phyloP scores from a whole-genome alignment of 768 basidiomycete genomes.

The Pluteus cervinus region DNA sequence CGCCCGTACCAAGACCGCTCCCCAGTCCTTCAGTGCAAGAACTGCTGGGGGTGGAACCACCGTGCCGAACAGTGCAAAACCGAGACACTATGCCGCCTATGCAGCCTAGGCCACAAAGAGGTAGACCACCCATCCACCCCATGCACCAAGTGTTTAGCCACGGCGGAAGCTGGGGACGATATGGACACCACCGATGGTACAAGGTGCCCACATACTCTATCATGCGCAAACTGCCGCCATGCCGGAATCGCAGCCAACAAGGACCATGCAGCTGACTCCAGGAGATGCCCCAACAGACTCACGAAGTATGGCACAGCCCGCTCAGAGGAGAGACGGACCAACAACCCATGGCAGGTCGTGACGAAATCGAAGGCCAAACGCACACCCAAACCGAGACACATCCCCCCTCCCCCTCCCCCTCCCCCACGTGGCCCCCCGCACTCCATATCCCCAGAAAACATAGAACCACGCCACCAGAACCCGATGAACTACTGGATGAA shows the following conservation, averaged over 20 bases:
- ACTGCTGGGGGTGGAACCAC: slow-evolving; percentile 12
- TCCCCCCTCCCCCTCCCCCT: too few relatives aligned
- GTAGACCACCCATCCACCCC: background rate
- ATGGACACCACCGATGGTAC: background rate
- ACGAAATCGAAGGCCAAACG: too few relatives aligned
- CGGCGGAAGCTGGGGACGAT: background rate
- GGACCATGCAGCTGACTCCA: slow-evolving; percentile 5
- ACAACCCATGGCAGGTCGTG: slow-evolving; percentile 8
- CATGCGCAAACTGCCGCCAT: slow-evolving; percentile 2
- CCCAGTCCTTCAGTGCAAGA: slow-evolving; percentile 10
- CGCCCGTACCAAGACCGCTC: slow-evolving; percentile 12
- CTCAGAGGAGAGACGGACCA: slow-evolving; percentile 5
- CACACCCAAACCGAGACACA: too few relatives aligned
- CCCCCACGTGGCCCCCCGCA: too few relatives aligned
- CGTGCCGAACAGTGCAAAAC: background rate
- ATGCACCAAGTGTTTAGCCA: background rate
- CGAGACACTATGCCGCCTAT: slow-evolving; percentile 1
- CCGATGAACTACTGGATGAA: too few relatives aligned
- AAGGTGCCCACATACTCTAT: slow-evolving; percentile 1
- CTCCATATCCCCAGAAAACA: too few relatives aligned
- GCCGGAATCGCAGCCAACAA: background rate
- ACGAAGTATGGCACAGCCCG: slow-evolving; percentile 9
- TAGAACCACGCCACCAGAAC: too few relatives aligned
- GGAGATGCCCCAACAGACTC: slow-evolving; percentile 8
- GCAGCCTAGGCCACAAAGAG: slow-evolving; percentile 3